Conservation (phyloP, 2,329 filamentous ascomycete species). For the Diaporthe ampelina region DNA sequence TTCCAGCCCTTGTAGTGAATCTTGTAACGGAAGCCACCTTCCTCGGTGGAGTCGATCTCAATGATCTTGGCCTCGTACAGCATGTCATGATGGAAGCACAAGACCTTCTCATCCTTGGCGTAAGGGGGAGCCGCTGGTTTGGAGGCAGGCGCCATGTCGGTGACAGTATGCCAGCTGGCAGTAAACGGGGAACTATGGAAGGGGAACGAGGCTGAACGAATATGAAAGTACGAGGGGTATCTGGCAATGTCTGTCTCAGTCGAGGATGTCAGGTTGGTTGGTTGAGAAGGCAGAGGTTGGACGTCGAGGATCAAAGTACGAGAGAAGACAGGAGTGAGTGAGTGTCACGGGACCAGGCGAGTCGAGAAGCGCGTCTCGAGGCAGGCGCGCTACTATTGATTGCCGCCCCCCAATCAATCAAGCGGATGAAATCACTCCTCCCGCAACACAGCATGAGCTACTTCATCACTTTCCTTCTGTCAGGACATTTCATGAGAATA, state of each 20-base stretch:
- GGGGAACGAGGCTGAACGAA: neutral
- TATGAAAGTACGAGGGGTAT: neutral
- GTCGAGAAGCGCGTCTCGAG: constrained; percentile 38
- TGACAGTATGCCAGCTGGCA: neutral
- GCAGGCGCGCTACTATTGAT: constrained; percentile 20
- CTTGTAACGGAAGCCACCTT: constrained; percentile 84
- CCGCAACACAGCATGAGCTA: neutral
- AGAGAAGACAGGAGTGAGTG: constrained; percentile 20
- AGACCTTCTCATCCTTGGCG: constrained; percentile 89
- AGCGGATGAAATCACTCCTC: constrained; percentile 6
- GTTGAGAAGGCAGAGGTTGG: neutral
- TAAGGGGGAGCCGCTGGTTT: constrained; percentile 63
- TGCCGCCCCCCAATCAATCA: constrained; percentile 25
- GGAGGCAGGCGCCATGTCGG: constrained; percentile 54
- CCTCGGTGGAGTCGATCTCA: constrained; percentile 79
- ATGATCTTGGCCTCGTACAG: constrained; percentile 98
- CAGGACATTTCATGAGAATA: neutral
- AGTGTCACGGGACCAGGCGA: constrained; percentile 41
- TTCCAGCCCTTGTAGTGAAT: constrained; percentile 99
- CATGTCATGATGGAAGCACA: constrained; percentile 97
- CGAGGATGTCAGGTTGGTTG: neutral
- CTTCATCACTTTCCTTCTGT: neutral
- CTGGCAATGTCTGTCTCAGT: neutral
- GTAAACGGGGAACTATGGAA: constrained; percentile 1
- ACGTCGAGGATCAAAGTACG: constrained; percentile 13